Conservation (phyloP, 1,284 basidiomycete genomes). For the Malassezia slooffiae region DNA sequence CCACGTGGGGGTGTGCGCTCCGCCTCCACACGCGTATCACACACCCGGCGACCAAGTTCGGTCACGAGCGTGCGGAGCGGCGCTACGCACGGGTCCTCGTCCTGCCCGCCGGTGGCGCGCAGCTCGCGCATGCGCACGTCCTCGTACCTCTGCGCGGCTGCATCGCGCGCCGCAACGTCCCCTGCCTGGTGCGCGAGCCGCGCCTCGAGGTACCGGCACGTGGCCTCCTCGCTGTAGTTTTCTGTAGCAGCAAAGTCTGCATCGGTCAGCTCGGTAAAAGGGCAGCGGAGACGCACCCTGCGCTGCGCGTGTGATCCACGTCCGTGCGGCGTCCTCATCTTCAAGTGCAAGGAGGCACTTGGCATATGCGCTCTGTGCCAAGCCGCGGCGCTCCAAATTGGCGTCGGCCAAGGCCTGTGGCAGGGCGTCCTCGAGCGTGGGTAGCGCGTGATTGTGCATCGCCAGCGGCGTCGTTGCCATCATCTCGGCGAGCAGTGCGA, state of each 20-base stretch:
- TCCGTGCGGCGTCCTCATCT: background rate
- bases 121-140: background rate
- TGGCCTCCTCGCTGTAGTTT: constrained; percentile 3
- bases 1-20: no score
- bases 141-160: background rate
- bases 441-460: background rate
- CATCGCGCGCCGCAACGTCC: background rate
- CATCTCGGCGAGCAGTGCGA: constrained; percentile 6
- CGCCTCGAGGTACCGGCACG: constrained; percentile 5
- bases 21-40: no score
- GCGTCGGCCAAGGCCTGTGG: constrained; percentile 10
- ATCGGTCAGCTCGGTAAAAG: background rate
- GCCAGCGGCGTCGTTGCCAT: background rate
- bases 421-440: constrained; percentile 3
- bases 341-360: background rate
- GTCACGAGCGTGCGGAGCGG: constrained; percentile 5
- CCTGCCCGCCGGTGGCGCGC: background rate
- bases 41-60: no score
- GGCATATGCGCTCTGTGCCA: background rate
- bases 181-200: constrained; percentile 1
- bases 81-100: background rate
- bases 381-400: constrained; percentile 12
- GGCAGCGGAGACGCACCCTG: constrained; percentile 1
- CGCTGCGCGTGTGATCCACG: background rate
- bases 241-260: constrained; percentile 4